A percentile compares a stretch with the other conserved stretches of the same genome.
Conservation (phyloP, 2,329 filamentous ascomycete species). For the Bisporella sp. region DNA sequence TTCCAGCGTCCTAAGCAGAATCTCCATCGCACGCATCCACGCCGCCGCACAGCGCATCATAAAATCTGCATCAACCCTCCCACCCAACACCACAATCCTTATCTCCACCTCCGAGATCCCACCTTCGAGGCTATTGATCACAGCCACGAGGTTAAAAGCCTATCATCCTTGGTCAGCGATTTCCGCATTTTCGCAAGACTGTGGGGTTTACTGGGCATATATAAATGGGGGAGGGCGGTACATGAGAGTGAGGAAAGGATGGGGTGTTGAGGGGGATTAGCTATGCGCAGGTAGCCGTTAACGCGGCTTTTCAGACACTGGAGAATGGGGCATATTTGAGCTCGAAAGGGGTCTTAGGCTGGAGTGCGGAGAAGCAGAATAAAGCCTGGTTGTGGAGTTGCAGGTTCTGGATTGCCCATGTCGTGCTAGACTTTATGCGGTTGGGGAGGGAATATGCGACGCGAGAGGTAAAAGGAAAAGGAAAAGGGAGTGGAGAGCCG, state of each 20-base stretch:
- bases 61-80: constrained; percentile 44
- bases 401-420: constrained; percentile 73
- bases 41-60: constrained; percentile 44
- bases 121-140: constrained; percentile 31
- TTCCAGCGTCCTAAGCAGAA: constrained; percentile 41
- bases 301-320: constrained; percentile 65
- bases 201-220: constrained; percentile 70
- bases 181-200: constrained; percentile 67
- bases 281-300: constrained; percentile 60
- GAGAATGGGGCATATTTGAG: constrained; percentile 81
- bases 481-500: constrained; percentile 11
- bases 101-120: constrained; percentile 21
- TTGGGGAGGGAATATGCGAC: constrained; percentile 34
- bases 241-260: constrained; percentile 31
- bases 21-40: constrained; percentile 51
- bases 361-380: constrained; percentile 48
- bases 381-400: constrained; percentile 65
- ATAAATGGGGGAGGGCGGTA: constrained; percentile 55
- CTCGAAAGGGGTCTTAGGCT: constrained; percentile 61
- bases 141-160: constrained; percentile 46
- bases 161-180: constrained; percentile 63
- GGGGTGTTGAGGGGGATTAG: constrained; percentile 44
- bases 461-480: constrained; percentile 26
- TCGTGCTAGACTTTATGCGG: constrained; percentile 67
- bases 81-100: constrained; percentile 41